Base-by-base conservation (phyloP, 2,329 filamentous ascomycete genomes). In the Fusarium compactum region DNA sequence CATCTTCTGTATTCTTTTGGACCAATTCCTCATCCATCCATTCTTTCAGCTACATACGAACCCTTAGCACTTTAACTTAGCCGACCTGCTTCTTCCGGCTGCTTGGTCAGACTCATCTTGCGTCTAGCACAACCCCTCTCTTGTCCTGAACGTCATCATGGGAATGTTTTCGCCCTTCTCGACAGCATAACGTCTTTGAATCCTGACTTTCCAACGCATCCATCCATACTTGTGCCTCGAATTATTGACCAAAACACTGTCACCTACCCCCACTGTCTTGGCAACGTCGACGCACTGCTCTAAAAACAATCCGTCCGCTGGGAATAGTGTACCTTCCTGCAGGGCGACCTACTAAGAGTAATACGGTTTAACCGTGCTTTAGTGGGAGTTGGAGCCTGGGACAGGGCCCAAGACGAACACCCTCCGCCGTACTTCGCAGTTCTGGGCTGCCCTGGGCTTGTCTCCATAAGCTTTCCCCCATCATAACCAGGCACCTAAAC, bases 241-340 rank as follows among this genome's bases (percentile, higher is more conserved):
- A 55, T 54, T 43, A 41, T 41, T 60, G 18, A 51, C 34, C 44
- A 24, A 30, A 46, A 30, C 32, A 46, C 40, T 41, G 48, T 62
- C 57, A 32, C 43, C 56, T 45, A 40, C 70, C 70, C 72, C 67
- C 72, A 59, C 65, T 63, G 65, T 58, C 63, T 74, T 71, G 70
- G 70, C 70, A 67, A 70, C 64, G 47, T 62, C 59, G 56, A 65
- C 63, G 41, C 57, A 64, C 45, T 67, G 25, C 51, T 58, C 58
- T 43, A 66, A 60, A 41, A 27, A 48, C 47, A 66, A 53, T 22
- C 62, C 54, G n/a, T 43, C n/a, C 43, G 20, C 34, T 54, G 34
- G n/a, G 43, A 54, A 66, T 53, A 54, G 54, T 48, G 27, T 41
- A 53, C 16, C 38, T 53, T 34, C 34, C 38, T 53, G 50, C 34